Evolutionary conservation across 116 monocot genomes (phyloP).

Genomic region (Phalaenopsis hybrid): DNA sequence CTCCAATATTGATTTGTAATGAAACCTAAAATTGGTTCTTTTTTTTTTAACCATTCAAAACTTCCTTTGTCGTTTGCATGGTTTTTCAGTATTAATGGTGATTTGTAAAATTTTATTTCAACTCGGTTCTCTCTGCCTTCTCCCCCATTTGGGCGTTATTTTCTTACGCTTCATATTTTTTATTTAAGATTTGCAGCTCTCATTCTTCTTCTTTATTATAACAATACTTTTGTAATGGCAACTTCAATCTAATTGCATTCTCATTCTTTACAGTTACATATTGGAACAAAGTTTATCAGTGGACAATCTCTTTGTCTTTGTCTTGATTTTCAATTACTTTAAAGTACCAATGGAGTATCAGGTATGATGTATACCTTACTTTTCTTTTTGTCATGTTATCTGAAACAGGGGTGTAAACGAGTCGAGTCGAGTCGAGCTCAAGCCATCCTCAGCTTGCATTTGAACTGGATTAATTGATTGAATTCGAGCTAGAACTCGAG

Average conservation of each 20-base stretch:
- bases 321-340: too few relatives aligned
- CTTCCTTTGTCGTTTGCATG: not conserved
- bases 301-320: slow-evolving; percentile 97
- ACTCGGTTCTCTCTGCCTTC: not conserved
- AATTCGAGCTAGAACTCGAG: too few relatives aligned
- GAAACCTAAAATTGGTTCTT: too few relatives aligned
- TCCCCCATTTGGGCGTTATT: not conserved
- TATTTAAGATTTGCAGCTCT: not conserved
- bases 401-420: too few relatives aligned
- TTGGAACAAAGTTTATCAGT: slow-evolving; percentile 92
- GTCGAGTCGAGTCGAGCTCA: too few relatives aligned
- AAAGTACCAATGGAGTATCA: slow-evolving; percentile 70
- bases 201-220: not conserved
- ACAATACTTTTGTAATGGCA: not conserved
- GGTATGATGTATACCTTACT: too few relatives aligned
- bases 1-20: too few relatives aligned
- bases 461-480: too few relatives aligned
- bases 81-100: not conserved
- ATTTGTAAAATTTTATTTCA: not conserved
- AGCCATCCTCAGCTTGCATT: too few relatives aligned
- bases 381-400: too few relatives aligned
- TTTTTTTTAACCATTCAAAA: not conserved
- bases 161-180: not conserved
- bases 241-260: not conserved
- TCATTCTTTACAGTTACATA: slow-evolving; percentile 60